Base-by-base conservation (phyloP, 805 yeast species). In the Komagataella ulmi region DNA sequence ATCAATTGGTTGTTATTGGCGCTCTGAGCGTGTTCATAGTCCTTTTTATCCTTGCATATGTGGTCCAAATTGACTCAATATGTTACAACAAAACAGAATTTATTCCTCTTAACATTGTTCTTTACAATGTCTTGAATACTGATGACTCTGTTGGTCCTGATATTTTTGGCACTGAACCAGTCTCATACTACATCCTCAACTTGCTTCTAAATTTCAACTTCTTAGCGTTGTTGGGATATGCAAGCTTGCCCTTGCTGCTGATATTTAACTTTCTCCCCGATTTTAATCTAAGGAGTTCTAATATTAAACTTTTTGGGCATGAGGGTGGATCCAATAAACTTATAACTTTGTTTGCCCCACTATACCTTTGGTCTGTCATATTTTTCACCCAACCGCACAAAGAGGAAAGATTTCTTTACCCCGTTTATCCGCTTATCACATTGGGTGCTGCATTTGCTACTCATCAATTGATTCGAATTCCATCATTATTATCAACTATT, bases 331-430 rank as follows among this genome's bases (percentile, higher is more conserved):
- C 45, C 48, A 24, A 48, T 59, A 17, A 46, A 46, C 47, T 56
- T 24, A 52, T 47, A 21, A 47, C 52, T 24, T 50, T 52, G 50
- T 57, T 56, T 17, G 52, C 69, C 0, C 90, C 93, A 1, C 58
- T 85, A 23, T 49, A 75, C 2, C 44, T 85, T 0, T 91, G 97
- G 97, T 60, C 74, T 14, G 66, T 64, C 0, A 74, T 88, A 3
- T 88, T 91, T 61, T 71, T 73, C 54, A 54, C 68, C 4, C 97
- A 89, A 60, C 93, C 96, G 3, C 97, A 90, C 63, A 90, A 90
- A 63, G 97, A 90, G 62, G 98, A 91, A 64, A 73, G 97, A 54
- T 91, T 91, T 62, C 64, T 91, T 56, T 91, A 88, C 59, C 96
- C 96, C 14, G 73, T 87, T 0, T 91, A 90, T 62, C 84, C 89